These are phyloP conservation scores for Mitragyna speciosa DNA, from an alignment of 257 asterid species.

Conservation along the genomic window DNA sequence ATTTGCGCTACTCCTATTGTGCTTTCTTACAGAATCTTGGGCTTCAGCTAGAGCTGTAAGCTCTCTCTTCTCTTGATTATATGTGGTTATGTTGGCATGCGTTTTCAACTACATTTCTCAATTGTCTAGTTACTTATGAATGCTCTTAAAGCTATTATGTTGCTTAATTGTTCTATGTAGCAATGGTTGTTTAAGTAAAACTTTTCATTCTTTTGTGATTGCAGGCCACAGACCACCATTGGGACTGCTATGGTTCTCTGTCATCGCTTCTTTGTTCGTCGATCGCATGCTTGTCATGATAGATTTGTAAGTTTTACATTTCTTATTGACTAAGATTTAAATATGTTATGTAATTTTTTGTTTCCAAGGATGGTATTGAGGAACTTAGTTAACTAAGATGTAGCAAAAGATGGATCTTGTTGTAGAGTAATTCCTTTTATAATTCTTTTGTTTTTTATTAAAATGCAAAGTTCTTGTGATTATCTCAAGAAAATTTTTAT, in stretches of 20 bases:
- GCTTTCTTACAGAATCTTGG: conserved; percentile 93
- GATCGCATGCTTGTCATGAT: conserved; percentile 94
- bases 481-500: background rate
- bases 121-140: background rate
- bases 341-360: background rate
- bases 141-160: background rate
- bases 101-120: background rate
- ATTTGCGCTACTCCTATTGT: conserved; percentile 85
- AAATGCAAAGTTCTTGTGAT: background rate
- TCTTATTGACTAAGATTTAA: background rate
- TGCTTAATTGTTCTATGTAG: background rate
- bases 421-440: background rate
- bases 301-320: conserved; percentile 67
- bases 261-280: conserved; percentile 88
- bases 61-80: conserved; percentile 19
- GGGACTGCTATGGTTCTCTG: conserved; percentile 96
- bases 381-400: background rate
- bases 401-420: background rate
- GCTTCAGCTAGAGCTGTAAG: conserved; percentile 81
- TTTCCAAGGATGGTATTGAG: background rate
- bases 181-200: background rate
- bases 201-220: conserved; percentile 9
- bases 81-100: background rate
- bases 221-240: conserved; percentile 92
- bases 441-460: background rate